A percentile compares a stretch with the other conserved stretches of the same genome.
Evolutionary conservation across 495 filamentous ascomycete genomes (phyloP).

Genomic region (Xylaria palmicola): DNA sequence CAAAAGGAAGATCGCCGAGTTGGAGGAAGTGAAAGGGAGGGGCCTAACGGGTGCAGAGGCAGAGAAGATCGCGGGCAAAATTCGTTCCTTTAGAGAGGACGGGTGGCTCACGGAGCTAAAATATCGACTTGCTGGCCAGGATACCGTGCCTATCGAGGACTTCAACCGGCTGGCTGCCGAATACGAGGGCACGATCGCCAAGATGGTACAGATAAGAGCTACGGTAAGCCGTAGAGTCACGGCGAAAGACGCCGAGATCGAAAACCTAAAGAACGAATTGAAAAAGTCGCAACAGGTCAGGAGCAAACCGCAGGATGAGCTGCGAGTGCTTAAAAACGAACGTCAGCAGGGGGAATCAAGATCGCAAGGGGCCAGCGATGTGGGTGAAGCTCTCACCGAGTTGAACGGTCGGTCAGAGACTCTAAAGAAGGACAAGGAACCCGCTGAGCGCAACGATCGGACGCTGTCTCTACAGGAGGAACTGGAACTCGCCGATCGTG

Average conservation of each 20-base stretch:
- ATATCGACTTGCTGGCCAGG: conserved; percentile 7
- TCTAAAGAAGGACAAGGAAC: too few relatives aligned
- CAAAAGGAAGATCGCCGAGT: not conserved
- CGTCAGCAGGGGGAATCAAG: not conserved
- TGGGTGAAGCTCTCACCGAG: not conserved
- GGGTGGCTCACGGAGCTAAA: conserved; percentile 22
- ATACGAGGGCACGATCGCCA: conserved; percentile 9
- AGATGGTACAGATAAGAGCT: conserved; percentile 1
- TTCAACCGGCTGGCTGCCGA: conserved; percentile 25
- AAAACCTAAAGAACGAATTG: not conserved
- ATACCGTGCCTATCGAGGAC: conserved; percentile 11
- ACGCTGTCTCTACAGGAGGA: not conserved
- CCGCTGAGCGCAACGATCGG: too few relatives aligned
- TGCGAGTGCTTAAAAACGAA: not conserved
- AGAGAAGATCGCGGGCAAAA: not conserved
- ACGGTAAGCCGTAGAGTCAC: not conserved
- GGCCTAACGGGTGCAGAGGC: not conserved
- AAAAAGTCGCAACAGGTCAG: not conserved
- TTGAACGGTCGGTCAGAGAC: not conserved
- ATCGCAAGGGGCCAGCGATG: not conserved
- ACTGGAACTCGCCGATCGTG: not conserved
- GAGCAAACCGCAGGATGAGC: not conserved
- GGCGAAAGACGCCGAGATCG: not conserved
- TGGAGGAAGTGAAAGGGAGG: not conserved
- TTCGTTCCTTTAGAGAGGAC: conserved; percentile 4